A percentile compares a stretch with the other conserved stretches of the same genome.
Evolutionary conservation across 1,284 basidiomycete species (phyloP).

Genomic region (Polyporus tsugae): DNA sequence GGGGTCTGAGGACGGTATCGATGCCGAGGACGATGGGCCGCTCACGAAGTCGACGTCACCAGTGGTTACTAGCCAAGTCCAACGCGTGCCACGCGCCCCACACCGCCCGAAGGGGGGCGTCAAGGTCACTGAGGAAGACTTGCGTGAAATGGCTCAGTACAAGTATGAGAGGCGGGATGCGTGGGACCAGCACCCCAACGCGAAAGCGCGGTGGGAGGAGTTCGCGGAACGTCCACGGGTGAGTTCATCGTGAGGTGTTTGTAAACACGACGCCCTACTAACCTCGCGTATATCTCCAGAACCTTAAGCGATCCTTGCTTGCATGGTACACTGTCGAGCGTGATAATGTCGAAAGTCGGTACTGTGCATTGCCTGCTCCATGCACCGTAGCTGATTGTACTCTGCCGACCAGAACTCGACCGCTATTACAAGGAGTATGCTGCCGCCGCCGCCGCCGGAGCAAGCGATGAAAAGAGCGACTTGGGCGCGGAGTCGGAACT

Average conservation of each 20-base stretch:
- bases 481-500: background rate
- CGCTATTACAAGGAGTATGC: conserved; percentile 7
- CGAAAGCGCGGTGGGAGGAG: conserved; percentile 1
- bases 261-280: background rate
- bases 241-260: background rate
- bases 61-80: background rate
- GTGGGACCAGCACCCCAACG: background rate
- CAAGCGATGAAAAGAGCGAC: background rate
- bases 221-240: background rate
- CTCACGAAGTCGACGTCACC: background rate
- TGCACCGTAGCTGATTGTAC: background rate
- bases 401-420: background rate
- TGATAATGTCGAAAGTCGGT: background rate
- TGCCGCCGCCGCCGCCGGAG: background rate
- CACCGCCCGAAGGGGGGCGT: background rate
- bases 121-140: conserved; percentile 6
- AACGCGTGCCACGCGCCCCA: too few species aligned
- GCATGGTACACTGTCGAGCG: background rate
- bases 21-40: background rate
- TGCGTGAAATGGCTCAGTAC: conserved; percentile 17
- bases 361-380: background rate
- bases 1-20: background rate
- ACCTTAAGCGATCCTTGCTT: background rate
- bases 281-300: background rate
- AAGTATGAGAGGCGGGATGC: background rate